Evolutionary conservation across 208 protist genomes (phyloP), one percentile per base, ranked within the genome.

Genomic region (Balamuthia mandrillaris): DNA sequence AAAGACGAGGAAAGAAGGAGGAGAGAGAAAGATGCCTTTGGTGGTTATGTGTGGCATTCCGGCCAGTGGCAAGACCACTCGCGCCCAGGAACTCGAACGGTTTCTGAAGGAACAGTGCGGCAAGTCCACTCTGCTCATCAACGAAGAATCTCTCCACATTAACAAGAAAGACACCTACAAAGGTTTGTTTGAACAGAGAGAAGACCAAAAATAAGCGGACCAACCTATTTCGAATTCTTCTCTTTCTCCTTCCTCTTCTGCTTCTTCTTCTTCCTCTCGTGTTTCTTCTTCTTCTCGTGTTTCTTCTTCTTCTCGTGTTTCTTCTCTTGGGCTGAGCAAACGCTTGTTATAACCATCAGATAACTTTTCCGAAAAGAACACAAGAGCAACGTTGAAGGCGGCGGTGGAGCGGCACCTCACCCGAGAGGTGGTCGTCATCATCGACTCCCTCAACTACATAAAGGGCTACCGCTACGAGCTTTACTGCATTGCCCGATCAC

Each of bases 381-480:
- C 78, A 44, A 81, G 89, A 72, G 88, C 74, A 21, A 41, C 41
- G 41, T 42, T 91, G 12, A 87, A 88, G n/a, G 86, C 85, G 16
- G 88, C 85, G 24, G 86, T 81, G 37, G 88, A 92, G 56, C 81
- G 87, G 61, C 66, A 63, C 41, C 27, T 92, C 18, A 37, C 60
- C 24, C 86, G 74, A 70, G 86, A 86, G 35, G 75, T 39, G 14
- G 70, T 92, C 5, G 87, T 93, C 5, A 92, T 94, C 45, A 29
- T 77, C 3, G 92, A 94, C 58, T 90, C 88, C 24, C 65, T 92
- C 33, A 94, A 94, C 84, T 94, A 93, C 86, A 94, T 94, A 61
- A 92, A 93, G 86, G 92, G 92, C 39, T 93, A 88, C 39, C 85
- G 92, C 41, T 94, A 94, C 66, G 90, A 94, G 52, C 74, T 94